A percentile compares a stretch with the other conserved stretches of the same genome.
These are phyloP conservation scores for Claviceps africana DNA, from an alignment of 2,329 filamentous ascomycete genomes.

Conservation along the genomic window DNA sequence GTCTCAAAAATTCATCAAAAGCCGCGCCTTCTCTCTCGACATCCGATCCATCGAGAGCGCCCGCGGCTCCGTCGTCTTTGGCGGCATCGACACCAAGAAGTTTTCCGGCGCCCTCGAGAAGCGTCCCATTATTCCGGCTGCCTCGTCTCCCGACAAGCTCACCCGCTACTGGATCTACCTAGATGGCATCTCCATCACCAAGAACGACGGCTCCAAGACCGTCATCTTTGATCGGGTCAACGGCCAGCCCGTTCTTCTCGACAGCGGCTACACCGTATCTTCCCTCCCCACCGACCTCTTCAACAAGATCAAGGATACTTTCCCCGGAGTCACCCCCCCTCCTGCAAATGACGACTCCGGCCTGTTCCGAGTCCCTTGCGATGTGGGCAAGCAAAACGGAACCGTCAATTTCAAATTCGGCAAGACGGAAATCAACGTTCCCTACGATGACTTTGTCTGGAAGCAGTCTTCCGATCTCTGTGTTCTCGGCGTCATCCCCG, in stretches of 20 bases:
- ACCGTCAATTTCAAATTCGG: constrained; percentile 35
- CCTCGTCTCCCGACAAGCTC: constrained; percentile 18
- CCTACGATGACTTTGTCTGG: constrained; percentile 33
- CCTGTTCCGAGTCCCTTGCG: constrained; percentile 35
- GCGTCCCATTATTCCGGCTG: constrained; percentile 38
- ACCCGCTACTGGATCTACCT: constrained; percentile 30
- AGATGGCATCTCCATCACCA: constrained; percentile 21
- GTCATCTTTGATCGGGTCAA: constrained; percentile 28
- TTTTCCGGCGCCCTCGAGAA: constrained; percentile 39
- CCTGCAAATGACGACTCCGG: constrained; percentile 15
- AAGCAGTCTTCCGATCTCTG: constrained; percentile 18
- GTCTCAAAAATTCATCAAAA: constrained; percentile 22
- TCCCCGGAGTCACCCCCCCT: constrained; percentile 12
- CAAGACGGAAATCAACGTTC: constrained; percentile 28
- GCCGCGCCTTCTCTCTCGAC: constrained; percentile 22
- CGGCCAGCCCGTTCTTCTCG: constrained; percentile 38
- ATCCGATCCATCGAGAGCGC: constrained; percentile 18
- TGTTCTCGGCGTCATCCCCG: constrained; percentile 32
- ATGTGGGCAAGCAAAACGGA: constrained; percentile 19
- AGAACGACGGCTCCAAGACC: constrained; percentile 21
- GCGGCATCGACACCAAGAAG: constrained; percentile 42
- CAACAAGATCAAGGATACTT: constrained; percentile 27
- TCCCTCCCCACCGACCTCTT: constrained; percentile 48
- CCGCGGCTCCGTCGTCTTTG: constrained; percentile 31
- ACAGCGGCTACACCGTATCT: constrained; percentile 54